A percentile compares a stretch with the other conserved stretches of the same genome.
Evolutionary conservation across 441 rosid genomes (phyloP).

Genomic region (Croton laevigatus): DNA sequence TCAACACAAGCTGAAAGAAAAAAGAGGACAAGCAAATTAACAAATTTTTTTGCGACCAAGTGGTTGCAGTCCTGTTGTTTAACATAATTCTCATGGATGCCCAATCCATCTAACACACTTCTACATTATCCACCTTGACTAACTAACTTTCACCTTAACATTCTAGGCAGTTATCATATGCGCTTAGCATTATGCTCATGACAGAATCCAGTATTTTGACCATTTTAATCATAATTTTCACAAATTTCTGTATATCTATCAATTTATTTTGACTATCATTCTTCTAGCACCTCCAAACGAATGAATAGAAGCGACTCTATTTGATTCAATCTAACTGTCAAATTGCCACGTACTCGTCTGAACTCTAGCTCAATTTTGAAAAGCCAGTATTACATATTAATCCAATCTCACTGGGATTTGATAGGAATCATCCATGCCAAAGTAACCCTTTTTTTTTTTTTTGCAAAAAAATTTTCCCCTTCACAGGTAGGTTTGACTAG

Average conservation of each 20-base stretch:
- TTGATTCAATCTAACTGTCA: slow-evolving; percentile 1
- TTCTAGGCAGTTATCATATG: neutral
- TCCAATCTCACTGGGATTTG: neutral
- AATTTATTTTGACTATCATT: neutral
- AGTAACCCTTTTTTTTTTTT: too few species aligned
- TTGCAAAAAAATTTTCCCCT: too few species aligned
- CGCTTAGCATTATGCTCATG: neutral
- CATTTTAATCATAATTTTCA: too few species aligned
- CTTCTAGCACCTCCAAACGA: neutral
- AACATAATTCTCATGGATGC: neutral
- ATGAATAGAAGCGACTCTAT: neutral
- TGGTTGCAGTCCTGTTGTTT: too few species aligned
- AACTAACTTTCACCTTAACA: too few species aligned
- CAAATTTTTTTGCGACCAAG: neutral
- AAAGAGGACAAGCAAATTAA: slow-evolving; percentile 11
- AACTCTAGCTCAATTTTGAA: neutral
- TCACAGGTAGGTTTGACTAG: neutral
- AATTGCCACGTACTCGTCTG: neutral
- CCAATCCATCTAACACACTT: neutral
- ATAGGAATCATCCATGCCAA: neutral
- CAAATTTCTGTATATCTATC: neutral
- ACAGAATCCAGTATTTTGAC: neutral
- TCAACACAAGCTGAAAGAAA: slow-evolving; percentile 38
- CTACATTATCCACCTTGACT: neutral
- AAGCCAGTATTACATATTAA: neutral